Evolutionary conservation across 768 basidiomycete species (phyloP).

Genomic region (Leccinum fibrillosum): DNA sequence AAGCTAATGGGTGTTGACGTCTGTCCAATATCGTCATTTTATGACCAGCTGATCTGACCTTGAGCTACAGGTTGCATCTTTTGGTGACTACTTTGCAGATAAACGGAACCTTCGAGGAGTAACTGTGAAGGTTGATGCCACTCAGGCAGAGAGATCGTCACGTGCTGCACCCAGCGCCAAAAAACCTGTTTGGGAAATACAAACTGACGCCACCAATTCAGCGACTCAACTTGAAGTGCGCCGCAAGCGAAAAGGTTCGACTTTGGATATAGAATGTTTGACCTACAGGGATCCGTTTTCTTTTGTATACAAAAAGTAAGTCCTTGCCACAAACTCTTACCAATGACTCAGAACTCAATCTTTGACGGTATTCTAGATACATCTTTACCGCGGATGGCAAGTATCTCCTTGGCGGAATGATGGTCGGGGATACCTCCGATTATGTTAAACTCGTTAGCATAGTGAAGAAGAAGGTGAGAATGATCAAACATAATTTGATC

Average conservation of each 20-base stretch:
- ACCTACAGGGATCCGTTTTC: constrained; percentile 71
- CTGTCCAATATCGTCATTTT: constrained; percentile 7
- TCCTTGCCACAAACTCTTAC: not conserved
- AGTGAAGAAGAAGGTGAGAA: constrained; percentile 60
- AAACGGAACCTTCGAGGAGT: constrained; percentile 27
- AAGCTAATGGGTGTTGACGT: constrained; percentile 57
- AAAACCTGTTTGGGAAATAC: not conserved
- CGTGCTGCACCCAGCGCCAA: not conserved
- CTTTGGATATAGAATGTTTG: constrained; percentile 45
- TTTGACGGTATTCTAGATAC: constrained; percentile 37
- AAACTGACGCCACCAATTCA: constrained; percentile 22
- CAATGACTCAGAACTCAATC: not conserved
- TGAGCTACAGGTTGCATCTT: constrained; percentile 50
- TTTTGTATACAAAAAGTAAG: constrained; percentile 65
- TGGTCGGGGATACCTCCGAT: constrained; percentile 72
- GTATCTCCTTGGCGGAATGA: constrained; percentile 72
- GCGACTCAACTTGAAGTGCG: not conserved
- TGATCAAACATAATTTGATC: not conserved
- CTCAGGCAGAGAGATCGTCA: not conserved
- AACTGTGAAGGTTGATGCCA: not conserved
- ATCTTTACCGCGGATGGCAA: constrained; percentile 71
- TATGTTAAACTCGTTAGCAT: constrained; percentile 68
- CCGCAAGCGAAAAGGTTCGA: not conserved
- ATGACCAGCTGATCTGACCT: not conserved
- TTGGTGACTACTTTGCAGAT: constrained; percentile 73